Evolutionary conservation across 352 stramenopile genomes (phyloP), one percentile per base, ranked within the genome.

Genomic region (Phytophthora europaea): DNA sequence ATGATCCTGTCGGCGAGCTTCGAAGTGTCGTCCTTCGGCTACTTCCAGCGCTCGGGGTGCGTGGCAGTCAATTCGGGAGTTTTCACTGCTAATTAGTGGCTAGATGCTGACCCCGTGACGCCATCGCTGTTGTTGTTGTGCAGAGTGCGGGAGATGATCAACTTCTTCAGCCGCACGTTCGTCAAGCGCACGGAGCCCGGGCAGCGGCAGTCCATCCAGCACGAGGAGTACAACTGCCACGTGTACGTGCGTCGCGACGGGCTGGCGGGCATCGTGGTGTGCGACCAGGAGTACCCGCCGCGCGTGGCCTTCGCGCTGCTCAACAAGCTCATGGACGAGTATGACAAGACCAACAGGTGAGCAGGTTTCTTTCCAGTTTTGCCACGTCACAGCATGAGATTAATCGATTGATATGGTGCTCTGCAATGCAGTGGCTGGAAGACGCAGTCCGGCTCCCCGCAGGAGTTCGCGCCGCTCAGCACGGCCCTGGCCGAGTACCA

Each of bases 121-220:
- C 36, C 36, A 45, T 57, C 43, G 20, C 66, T 55, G 40, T 28
- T 47, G 36, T 34, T 74, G 52, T 45, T 33, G 9, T 66, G 62
- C 68, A 98, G 94, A 18, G 87, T 99, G 18, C 97, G 98, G 68
- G 96, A 99, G 87, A 99, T 99, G 96, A 93, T 99, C 61, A 99
- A 98, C 63, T 99, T 99, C 81, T 99, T 99, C 85, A 99, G 94
- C 76, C 98, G 99, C 81, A 99, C 97, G 66, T 99, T 99, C 75
- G 94, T 99, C 62, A 99, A 99, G 85, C 87, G 98, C 72, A 99
- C 98, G 55, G 87, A 97, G 72, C 82, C 89, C 34, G 97, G 98
- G 9, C 97, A 99, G 87, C 91, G 98, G 60, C 97, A 99, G 89
- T 99, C 97, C 1, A 94, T 99, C 22, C 95, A 98, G 73, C 97